Conservation (phyloP, 305 asterid species). For the Plantago coronopus region DNA sequence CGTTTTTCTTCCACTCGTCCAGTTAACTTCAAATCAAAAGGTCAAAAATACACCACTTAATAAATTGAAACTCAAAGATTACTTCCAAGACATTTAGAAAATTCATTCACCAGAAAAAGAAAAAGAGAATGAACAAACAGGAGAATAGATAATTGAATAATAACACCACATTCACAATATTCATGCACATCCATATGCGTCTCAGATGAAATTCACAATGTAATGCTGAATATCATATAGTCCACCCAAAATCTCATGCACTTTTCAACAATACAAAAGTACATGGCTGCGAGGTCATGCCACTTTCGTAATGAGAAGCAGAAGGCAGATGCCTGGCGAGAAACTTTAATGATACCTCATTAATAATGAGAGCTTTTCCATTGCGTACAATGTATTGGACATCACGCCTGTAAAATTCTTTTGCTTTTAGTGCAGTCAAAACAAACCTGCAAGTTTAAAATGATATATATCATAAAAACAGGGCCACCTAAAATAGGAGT, state of each 20-base stretch:
- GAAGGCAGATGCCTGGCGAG: slow-evolving; percentile 4
- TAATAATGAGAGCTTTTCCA: slow-evolving; percentile 88
- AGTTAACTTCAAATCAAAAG: slow-evolving; percentile 59
- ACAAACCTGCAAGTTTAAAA: slow-evolving; percentile 60
- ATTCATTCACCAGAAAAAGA: slow-evolving; percentile 5
- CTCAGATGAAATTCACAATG: not conserved
- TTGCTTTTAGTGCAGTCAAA: slow-evolving; percentile 88
- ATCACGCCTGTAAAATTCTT: slow-evolving; percentile 87
- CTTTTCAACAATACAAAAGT: not conserved
- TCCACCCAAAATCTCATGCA: not conserved
- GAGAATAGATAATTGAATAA: too few relatives aligned
- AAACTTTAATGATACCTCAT: slow-evolving; percentile 63
- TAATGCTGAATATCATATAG: not conserved
- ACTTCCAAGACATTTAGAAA: slow-evolving; percentile 9
- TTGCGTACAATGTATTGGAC: slow-evolving; percentile 92
- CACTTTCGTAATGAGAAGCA: slow-evolving; percentile 1
- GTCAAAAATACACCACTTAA: slow-evolving; percentile 5
- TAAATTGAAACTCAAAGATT: slow-evolving; percentile 14
- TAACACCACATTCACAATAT: not conserved
- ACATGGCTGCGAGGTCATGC: not conserved
- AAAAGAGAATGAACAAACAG: too few relatives aligned
- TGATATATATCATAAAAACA: slow-evolving; percentile 21
- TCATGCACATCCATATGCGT: not conserved
- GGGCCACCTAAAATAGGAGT: not conserved
- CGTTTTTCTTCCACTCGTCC: slow-evolving; percentile 97